Base-by-base conservation (phyloP, 768 basidiomycete genomes). In the Tricholoma hemisulphureum region DNA sequence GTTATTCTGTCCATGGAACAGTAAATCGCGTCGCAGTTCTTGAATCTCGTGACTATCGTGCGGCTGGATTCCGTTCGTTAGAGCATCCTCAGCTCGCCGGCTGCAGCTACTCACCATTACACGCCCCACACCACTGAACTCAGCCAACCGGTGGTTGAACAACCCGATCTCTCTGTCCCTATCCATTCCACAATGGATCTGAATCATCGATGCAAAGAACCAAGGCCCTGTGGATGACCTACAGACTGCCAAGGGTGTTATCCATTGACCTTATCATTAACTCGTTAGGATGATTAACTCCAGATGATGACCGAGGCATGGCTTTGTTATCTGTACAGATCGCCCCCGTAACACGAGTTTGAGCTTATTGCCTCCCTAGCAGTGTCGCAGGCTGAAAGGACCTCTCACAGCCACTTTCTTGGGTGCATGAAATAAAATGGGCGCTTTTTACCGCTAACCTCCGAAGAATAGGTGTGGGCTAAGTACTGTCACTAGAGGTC, bases 71-170 rank as follows among this genome's bases (percentile, higher is more conserved):
- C 49, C 39, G n/a, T 8, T 20, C 31, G 31, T 18, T 10, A 21
- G 18, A 31, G 35, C 29, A 31, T 6, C 4, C n/a, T 20, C 28
- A 28, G 8, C 7, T 18, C 49, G 2, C 20, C 7, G 14, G 39
- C 9, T 32, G 26, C 16, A 14, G 31, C 18, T 6, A 20, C 73
- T 50, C 50, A 75, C 76, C 59, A 67, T 63, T 16, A 64, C 59
- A 3, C 72, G 71, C 0, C 69, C 65, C 4, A 74, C 39, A n/a
- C 56, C 35, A 6, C 64, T 62, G 7, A 77, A 63, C 52, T 61
- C 61, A 6, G 62, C 60, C 4, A 71, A 69, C 56, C 73, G 70
- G 26, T 69, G 67, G 41, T 73, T 71, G 55, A 77, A 58, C 7
- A 58, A 60, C 2, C 57, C 58, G 53, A 77, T 71, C 10, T 66